Evolutionary conservation across 495 filamentous ascomycete genomes (phyloP).

Genomic region (Thermothielavioides terrestris): DNA sequence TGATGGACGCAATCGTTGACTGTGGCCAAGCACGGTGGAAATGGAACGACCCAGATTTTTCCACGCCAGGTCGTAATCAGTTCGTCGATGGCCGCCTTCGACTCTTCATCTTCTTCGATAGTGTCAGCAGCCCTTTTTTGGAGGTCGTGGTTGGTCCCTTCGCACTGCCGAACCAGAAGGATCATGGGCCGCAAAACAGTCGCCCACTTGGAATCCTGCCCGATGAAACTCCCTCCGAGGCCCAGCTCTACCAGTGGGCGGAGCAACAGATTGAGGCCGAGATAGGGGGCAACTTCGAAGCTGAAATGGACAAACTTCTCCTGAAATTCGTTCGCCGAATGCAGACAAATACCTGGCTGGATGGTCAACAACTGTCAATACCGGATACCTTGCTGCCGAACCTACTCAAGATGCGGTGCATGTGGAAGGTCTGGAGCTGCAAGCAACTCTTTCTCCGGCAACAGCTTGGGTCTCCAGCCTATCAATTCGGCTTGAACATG

Average conservation of each 20-base stretch:
- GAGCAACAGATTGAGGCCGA: slow-evolving; percentile 5
- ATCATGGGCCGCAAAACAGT: neutral
- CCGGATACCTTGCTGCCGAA: slow-evolving; percentile 5
- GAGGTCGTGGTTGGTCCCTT: slow-evolving; percentile 1
- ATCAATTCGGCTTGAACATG: neutral
- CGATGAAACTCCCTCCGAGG: neutral
- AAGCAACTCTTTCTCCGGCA: slow-evolving; percentile 7
- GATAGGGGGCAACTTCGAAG: slow-evolving; percentile 4
- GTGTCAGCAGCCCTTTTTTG: slow-evolving; percentile 3
- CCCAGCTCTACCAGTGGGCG: slow-evolving; percentile 7
- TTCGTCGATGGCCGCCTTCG: neutral
- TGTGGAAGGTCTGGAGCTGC: slow-evolving; percentile 22
- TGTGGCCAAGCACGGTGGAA: slow-evolving; percentile 11
- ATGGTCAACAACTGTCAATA: neutral
- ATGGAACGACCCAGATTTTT: neutral
- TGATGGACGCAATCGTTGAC: neutral
- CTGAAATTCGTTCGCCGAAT: neutral
- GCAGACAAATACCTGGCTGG: neutral
- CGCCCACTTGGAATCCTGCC: neutral
- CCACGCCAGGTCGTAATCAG: slow-evolving; percentile 1
- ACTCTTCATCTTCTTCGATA: slow-evolving; percentile 9
- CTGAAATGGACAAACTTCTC: slow-evolving; percentile 15
- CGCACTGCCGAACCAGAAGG: neutral
- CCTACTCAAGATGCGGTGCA: slow-evolving; percentile 16
- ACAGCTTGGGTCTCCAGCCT: neutral